These are phyloP conservation scores for Ramularia endophylla DNA, from an alignment of 2,329 filamentous ascomycete genomes.

Conservation along the genomic window DNA sequence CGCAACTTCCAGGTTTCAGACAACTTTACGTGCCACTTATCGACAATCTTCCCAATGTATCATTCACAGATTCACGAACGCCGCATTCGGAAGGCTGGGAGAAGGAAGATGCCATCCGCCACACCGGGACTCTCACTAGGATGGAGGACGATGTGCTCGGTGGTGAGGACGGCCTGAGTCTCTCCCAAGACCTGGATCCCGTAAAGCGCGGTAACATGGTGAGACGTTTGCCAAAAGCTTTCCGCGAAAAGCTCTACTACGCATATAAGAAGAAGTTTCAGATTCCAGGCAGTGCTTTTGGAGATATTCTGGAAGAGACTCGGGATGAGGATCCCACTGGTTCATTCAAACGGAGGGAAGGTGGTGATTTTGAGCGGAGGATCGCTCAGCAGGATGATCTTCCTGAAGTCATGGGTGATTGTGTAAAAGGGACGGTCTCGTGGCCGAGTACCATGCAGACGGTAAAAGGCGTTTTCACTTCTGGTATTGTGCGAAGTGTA, in stretches of 20 bases:
- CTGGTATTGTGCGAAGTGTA: constrained; percentile 62
- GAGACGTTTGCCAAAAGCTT: constrained; percentile 75
- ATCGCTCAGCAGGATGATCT: constrained; percentile 72
- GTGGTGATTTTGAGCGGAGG: constrained; percentile 77
- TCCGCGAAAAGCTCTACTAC: constrained; percentile 87
- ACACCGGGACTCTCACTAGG: constrained; percentile 36
- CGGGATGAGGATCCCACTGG: constrained; percentile 60
- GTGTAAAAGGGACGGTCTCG: constrained; percentile 80
- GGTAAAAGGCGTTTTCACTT: constrained; percentile 75
- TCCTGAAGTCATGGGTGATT: constrained; percentile 62
- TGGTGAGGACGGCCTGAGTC: constrained; percentile 57
- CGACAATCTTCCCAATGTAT: constrained; percentile 81
- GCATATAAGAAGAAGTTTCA: constrained; percentile 87
- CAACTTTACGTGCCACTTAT: constrained; percentile 86
- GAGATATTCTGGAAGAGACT: constrained; percentile 73
- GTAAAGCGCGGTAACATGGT: constrained; percentile 94
- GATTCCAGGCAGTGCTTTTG: constrained; percentile 78
- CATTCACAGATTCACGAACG: constrained; percentile 62
- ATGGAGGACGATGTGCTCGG: constrained; percentile 51
- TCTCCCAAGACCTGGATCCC: constrained; percentile 90
- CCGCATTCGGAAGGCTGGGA: constrained; percentile 38
- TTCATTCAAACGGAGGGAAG: constrained; percentile 63
- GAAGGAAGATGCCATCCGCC: constrained; percentile 33
- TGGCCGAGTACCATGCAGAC: constrained; percentile 91
- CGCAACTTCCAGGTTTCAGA: constrained; percentile 88